Conservation (phyloP, 768 basidiomycete genomes). For the Auriscalpium vulgare region DNA sequence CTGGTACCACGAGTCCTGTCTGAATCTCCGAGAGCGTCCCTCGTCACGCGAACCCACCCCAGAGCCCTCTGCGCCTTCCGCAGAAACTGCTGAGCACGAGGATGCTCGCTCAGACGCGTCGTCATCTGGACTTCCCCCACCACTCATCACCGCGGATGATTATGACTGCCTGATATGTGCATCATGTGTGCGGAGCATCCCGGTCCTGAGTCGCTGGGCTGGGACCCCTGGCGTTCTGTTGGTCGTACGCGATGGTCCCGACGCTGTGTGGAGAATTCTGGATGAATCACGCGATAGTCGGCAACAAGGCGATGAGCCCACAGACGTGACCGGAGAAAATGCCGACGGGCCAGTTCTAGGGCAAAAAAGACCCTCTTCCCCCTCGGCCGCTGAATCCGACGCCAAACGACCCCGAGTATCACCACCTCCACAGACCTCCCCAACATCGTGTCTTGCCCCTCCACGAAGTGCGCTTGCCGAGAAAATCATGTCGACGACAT, state of each 20-base stretch:
- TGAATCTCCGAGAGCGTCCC: slow-evolving; percentile 67
- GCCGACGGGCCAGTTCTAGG: slow-evolving; percentile 2
- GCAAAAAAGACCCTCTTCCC: background rate
- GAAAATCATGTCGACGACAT: slow-evolving; percentile 31
- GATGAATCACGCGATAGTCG: slow-evolving; percentile 25
- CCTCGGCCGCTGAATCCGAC: background rate
- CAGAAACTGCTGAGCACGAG: slow-evolving; percentile 25
- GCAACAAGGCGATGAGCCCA: slow-evolving; percentile 19
- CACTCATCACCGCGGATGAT: slow-evolving; percentile 56
- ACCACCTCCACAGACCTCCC: slow-evolving; percentile 15
- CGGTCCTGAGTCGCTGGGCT: slow-evolving; percentile 50
- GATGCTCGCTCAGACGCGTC: slow-evolving; percentile 56
- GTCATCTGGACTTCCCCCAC: slow-evolving; percentile 56
- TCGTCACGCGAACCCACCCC: slow-evolving; percentile 35
- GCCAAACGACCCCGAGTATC: slow-evolving; percentile 39
- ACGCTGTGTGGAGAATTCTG: slow-evolving; percentile 46
- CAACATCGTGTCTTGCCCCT: slow-evolving; percentile 47
- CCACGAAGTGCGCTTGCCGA: slow-evolving; percentile 37
- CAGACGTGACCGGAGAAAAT: slow-evolving; percentile 17
- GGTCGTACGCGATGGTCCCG: slow-evolving; percentile 45
- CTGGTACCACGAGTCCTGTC: slow-evolving; percentile 89
- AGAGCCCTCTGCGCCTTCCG: background rate
- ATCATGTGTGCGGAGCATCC: slow-evolving; percentile 51
- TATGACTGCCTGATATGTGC: slow-evolving; percentile 76
- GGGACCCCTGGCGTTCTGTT: slow-evolving; percentile 63